These are phyloP conservation scores for Anisogramma anomala DNA, from an alignment of 2,329 filamentous ascomycete genomes.

Conservation along the genomic window DNA sequence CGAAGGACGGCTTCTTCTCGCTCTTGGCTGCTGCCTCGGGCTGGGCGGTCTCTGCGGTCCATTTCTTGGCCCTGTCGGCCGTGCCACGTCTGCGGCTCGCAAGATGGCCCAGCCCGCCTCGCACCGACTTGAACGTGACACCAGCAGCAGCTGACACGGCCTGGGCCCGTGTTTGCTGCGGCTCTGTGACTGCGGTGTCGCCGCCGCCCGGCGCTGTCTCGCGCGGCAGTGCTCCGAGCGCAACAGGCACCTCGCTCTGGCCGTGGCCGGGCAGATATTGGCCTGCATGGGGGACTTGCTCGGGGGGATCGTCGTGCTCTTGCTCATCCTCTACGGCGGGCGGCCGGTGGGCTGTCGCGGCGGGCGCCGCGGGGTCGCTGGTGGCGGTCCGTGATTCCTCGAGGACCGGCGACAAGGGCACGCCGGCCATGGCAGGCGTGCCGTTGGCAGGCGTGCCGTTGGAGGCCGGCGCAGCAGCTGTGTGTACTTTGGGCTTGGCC, in stretches of 20 bases:
- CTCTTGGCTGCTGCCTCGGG: not conserved
- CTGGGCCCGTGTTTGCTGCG: not conserved
- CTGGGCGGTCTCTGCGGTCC: not conserved
- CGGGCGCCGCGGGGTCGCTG: not conserved
- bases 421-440: not conserved
- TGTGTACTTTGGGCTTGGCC: not conserved
- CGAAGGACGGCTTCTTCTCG: not conserved
- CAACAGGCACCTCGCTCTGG: conserved; percentile 6
- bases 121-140: conserved; percentile 1
- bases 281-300: not conserved
- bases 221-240: not conserved
- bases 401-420: not conserved
- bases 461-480: too few relatives aligned
- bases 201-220: not conserved
- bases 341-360: not conserved
- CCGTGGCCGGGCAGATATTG: conserved; percentile 1
- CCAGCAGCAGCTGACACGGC: too few relatives aligned
- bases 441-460: too few relatives aligned
- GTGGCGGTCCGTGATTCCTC: not conserved
- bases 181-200: not conserved
- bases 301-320: conserved; percentile 1
- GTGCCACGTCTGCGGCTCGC: not conserved
- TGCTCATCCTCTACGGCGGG: not conserved
- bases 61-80: conserved; percentile 1
- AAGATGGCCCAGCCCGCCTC: not conserved